Evolutionary conservation across 2,329 filamentous ascomycete species (phyloP).

Genomic region (Phialocephala sp.): DNA sequence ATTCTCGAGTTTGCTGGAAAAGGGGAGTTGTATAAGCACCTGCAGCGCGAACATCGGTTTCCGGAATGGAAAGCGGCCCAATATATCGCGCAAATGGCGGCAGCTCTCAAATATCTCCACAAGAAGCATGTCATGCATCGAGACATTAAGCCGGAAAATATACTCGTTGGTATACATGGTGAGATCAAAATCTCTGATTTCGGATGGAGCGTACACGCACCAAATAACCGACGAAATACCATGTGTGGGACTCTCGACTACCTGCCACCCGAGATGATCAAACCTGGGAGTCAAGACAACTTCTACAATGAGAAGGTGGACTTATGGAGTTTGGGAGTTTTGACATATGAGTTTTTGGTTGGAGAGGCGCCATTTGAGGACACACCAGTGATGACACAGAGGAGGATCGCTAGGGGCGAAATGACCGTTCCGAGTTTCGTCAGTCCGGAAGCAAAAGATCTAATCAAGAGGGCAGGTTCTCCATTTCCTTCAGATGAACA

Average conservation of each 20-base stretch:
- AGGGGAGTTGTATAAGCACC: constrained; percentile 76
- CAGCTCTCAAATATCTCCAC: constrained; percentile 86
- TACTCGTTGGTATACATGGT: constrained; percentile 92
- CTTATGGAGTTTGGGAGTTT: constrained; percentile 90
- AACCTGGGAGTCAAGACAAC: constrained; percentile 78
- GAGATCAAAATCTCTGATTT: constrained; percentile 99
- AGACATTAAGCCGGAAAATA: constrained; percentile 98
- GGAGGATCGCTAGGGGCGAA: constrained; percentile 85
- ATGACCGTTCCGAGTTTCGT: constrained; percentile 93
- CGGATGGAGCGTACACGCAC: constrained; percentile 97
- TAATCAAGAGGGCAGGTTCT: constrained; percentile 82
- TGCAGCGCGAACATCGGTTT: constrained; percentile 70
- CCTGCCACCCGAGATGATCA: constrained; percentile 97
- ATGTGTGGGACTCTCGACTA: constrained; percentile 99
- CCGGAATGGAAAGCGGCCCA: constrained; percentile 75
- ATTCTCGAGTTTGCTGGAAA: constrained; percentile 76
- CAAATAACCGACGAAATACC: constrained; percentile 90
- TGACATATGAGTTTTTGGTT: constrained; percentile 95
- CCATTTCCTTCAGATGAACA: neutral
- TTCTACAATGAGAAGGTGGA: constrained; percentile 96
- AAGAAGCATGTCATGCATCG: constrained; percentile 97
- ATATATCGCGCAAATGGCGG: constrained; percentile 80
- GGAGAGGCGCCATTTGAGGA: constrained; percentile 98
- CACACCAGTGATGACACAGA: constrained; percentile 90
- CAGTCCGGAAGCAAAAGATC: constrained; percentile 84